phyloP scores from a whole-genome alignment of 2,329 filamentous ascomycete genomes.

The Botrytis fabae region DNA sequence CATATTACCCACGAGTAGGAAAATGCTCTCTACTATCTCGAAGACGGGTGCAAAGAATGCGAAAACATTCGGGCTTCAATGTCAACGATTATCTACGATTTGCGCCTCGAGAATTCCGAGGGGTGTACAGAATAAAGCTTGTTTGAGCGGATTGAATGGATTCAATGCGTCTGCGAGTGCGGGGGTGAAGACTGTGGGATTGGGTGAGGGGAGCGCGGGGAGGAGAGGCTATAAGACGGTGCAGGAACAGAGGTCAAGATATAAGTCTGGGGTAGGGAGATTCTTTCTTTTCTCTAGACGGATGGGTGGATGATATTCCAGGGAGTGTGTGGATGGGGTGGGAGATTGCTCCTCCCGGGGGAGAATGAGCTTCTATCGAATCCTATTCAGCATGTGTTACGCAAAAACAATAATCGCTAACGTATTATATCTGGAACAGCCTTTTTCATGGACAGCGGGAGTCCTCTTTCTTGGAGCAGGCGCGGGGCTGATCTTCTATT shows the following conservation, averaged over 20 bases:
- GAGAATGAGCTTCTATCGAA: not conserved
- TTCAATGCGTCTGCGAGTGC: not conserved
- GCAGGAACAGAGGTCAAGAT: slow-evolving; percentile 38
- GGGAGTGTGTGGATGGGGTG: not conserved
- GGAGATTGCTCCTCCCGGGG: not conserved
- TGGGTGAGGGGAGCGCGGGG: not conserved
- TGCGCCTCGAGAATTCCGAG: slow-evolving; percentile 9
- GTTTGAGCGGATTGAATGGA: not conserved
- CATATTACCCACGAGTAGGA: not conserved
- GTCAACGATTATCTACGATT: slow-evolving; percentile 25
- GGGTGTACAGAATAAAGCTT: not conserved
- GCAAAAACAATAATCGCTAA: not conserved
- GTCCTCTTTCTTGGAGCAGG: slow-evolving; percentile 80
- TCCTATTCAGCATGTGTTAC: not conserved
- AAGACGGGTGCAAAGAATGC: slow-evolving; percentile 5
- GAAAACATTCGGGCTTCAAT: slow-evolving; percentile 21
- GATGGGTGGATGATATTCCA: not conserved
- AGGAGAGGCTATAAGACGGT: slow-evolving; percentile 38
- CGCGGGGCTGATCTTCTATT: slow-evolving; percentile 80
- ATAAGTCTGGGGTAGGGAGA: slow-evolving; percentile 37
- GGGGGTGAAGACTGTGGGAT: not conserved
- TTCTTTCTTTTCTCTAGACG: not conserved
- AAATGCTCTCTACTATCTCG: not conserved
- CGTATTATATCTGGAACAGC: slow-evolving; percentile 49
- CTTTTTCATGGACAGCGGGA: slow-evolving; percentile 92